Evolutionary conservation across 2,329 filamentous ascomycete species (phyloP), one percentile per base, ranked within the genome.

Genomic region (Aspergillus brasiliensis): DNA sequence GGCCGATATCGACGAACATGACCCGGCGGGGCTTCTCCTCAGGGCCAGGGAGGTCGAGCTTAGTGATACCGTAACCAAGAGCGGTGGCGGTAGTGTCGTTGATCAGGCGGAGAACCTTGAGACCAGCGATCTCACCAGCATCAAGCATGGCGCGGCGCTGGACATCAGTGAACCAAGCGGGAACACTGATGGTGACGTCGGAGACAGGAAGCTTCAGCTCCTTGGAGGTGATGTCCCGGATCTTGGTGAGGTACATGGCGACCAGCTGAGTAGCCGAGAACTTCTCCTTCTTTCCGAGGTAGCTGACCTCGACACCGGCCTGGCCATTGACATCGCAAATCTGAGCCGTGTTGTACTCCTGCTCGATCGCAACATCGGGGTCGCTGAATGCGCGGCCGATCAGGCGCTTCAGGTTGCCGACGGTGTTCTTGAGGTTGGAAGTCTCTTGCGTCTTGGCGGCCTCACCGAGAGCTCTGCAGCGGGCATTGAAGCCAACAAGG

Each of bases 381-480:
- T 99, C 95, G 77, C 84, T 89, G 80, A 94, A 85, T 64, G 86
- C 84, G 75, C 95, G 92, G 75, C 95, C 95, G 74, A 90, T 90
- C 70, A 99, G 88, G 73, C 95, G 91, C 83, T 97, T 97, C 73
- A 99, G 86, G 68, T 88, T 93, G 78, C 87, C 84, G 81, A 99
- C 91, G 69, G 95, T 99, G 86, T 99, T 99, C 85, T 98, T 99
- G 74, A 98, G 88, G 85, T 99, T 99, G 75, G 94, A 97, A 77
- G 97, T 96, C 82, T 99, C 95, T 82, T 97, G 94, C 69, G 94
- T 98, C 87, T 98, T 98, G 69, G 95, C 95, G 59, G 91, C 81
- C 83, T 99, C 95, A 68, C 95, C 95, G 67, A 99, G 86, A 78
- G 96, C 96, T 83, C 95, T 91, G 79, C 86, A 88, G 83, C 96